phyloP scores from a whole-genome alignment of 192 early-diverging fungal species.

The Lobosporangium transversale region DNA sequence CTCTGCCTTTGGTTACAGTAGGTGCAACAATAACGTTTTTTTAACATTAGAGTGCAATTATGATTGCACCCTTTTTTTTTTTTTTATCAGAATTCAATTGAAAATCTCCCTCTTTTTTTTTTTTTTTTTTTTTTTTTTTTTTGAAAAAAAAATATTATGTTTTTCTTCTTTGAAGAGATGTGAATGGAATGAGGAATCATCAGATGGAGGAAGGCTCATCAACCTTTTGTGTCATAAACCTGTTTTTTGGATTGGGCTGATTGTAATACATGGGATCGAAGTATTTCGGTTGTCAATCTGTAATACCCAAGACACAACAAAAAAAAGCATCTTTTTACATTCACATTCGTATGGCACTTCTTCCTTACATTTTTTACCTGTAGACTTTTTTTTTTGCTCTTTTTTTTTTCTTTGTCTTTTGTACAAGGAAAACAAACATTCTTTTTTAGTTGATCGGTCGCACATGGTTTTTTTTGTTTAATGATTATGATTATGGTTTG shows the following conservation, averaged over 20 bases:
- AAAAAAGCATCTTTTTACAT: too few species aligned
- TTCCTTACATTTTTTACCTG: not conserved
- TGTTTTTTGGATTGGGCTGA: not conserved
- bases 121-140: not conserved
- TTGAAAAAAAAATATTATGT: not conserved
- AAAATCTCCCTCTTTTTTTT: not conserved
- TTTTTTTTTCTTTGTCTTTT: not conserved
- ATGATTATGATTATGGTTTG: not conserved
- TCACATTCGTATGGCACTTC: not conserved
- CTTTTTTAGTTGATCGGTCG: slow-evolving; percentile 5
- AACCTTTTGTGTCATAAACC: too few species aligned
- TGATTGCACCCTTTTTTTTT: not conserved
- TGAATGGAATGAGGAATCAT: not conserved
- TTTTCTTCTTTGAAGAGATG: not conserved
- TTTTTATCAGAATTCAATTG: not conserved
- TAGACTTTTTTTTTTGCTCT: not conserved
- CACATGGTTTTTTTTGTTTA: not conserved
- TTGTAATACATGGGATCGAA: not conserved
- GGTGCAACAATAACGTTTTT: not conserved
- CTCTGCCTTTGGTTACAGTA: slow-evolving; percentile 26
- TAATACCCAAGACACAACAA: too few species aligned
- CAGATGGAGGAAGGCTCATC: not conserved
- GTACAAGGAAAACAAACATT: too few species aligned
- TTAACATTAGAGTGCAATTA: not conserved
- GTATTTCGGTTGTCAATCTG: too few species aligned